phyloP scores from a whole-genome alignment of 1,284 basidiomycete genomes.

The Cronartium quercuum region DNA sequence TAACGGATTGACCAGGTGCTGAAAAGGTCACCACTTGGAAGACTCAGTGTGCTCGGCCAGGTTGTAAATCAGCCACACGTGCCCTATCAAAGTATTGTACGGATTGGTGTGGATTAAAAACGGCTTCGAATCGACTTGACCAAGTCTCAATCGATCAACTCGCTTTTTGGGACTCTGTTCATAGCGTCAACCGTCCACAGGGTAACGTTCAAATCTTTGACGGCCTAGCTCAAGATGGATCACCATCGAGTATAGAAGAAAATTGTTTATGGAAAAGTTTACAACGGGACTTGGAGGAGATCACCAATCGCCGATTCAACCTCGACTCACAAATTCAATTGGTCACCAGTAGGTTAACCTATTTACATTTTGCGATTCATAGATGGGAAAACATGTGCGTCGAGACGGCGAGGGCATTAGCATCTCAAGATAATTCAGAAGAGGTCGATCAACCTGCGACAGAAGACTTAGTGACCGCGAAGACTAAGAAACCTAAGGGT shows the following conservation, averaged over 20 bases:
- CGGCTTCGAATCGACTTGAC: conserved; percentile 5
- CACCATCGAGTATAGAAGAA: not conserved
- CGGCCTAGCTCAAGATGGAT: not conserved
- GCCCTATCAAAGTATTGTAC: conserved; percentile 32
- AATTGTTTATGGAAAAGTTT: not conserved
- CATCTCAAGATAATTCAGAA: conserved; percentile 10
- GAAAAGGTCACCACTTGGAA: conserved; percentile 33
- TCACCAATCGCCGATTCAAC: not conserved
- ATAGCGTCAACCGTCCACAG: conserved; percentile 40
- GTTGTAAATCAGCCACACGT: conserved; percentile 16
- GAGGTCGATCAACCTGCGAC: not conserved
- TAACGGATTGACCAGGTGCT: not conserved
- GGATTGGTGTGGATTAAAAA: conserved; percentile 31
- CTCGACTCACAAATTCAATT: conserved; percentile 26
- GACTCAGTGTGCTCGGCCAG: conserved; percentile 15
- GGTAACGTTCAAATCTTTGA: conserved; percentile 42
- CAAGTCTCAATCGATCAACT: conserved; percentile 3
- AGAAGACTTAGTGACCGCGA: not conserved
- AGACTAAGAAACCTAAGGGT: conserved; percentile 16
- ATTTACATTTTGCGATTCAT: conserved; percentile 17
- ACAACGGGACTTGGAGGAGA: not conserved
- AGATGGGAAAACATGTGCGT: conserved; percentile 38
- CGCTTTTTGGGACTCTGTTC: conserved; percentile 29
- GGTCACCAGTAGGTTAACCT: conserved; percentile 6
- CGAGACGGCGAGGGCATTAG: conserved; percentile 23